Conservation (phyloP, 306 rosid genomes). For the Ammopiptanthus mongolicus region DNA sequence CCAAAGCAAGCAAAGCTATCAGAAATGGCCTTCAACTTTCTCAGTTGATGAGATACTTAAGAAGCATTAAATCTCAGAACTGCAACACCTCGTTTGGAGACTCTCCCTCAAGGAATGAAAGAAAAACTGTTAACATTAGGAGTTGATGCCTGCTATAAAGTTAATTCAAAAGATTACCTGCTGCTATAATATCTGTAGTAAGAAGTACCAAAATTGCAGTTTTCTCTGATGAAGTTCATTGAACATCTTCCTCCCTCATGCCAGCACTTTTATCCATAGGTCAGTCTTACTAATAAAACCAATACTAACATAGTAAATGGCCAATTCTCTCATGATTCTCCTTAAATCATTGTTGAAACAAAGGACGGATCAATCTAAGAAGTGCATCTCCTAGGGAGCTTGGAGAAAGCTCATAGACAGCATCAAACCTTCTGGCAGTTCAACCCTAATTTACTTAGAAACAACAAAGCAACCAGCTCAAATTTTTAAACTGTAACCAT, state of each 20-base stretch:
- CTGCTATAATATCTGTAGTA: slow-evolving; percentile 30
- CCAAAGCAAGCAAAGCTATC: background rate
- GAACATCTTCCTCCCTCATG: slow-evolving; percentile 41
- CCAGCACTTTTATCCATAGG: slow-evolving; percentile 41
- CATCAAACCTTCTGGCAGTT: slow-evolving; percentile 48
- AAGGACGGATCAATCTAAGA: slow-evolving; percentile 58
- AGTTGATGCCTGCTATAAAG: background rate
- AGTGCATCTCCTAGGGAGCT: slow-evolving; percentile 23
- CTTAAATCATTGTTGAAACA: slow-evolving; percentile 19
- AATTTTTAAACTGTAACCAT: slow-evolving; percentile 30
- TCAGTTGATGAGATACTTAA: background rate
- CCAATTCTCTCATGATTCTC: slow-evolving; percentile 11
- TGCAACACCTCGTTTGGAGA: background rate
- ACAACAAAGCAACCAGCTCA: slow-evolving; percentile 38
- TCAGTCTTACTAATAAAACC: background rate
- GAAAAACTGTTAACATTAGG: background rate
- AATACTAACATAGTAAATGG: slow-evolving; percentile 13
- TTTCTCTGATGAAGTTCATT: slow-evolving; percentile 52
- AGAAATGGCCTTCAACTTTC: background rate
- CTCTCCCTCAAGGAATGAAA: background rate
- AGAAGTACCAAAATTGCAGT: slow-evolving; percentile 35
- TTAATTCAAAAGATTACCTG: slow-evolving; percentile 15
- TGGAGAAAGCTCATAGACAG: slow-evolving; percentile 50
- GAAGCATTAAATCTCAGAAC: slow-evolving; percentile 22
- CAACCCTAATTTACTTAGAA: slow-evolving; percentile 31